Evolutionary conservation across 2,329 filamentous ascomycete genomes (phyloP).

Genomic region (Niveomyces coronatus): DNA sequence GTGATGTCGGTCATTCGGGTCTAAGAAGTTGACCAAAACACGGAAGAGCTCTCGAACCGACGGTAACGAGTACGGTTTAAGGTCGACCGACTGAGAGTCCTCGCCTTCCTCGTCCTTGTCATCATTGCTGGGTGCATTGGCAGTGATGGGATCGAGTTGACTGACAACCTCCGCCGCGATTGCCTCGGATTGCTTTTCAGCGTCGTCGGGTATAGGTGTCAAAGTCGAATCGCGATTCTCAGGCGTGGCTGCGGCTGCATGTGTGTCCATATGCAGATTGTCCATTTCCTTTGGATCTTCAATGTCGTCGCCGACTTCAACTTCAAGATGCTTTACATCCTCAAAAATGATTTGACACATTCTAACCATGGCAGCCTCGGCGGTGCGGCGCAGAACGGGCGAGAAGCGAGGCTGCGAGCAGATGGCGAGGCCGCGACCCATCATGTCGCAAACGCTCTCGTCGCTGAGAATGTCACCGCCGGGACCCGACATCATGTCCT

Average conservation of each 20-base stretch:
- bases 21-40: slow-evolving; percentile 84
- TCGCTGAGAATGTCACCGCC: slow-evolving; percentile 91
- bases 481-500: slow-evolving; percentile 91
- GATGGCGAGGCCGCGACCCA: slow-evolving; percentile 94
- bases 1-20: slow-evolving; percentile 86
- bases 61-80: slow-evolving; percentile 85
- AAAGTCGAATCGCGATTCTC: slow-evolving; percentile 6
- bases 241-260: slow-evolving; percentile 6
- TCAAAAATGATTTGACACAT: slow-evolving; percentile 99
- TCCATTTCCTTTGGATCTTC: slow-evolving; percentile 62
- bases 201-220: slow-evolving; percentile 2
- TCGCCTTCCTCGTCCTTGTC: slow-evolving; percentile 24
- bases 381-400: slow-evolving; percentile 79
- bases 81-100: slow-evolving; percentile 41
- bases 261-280: slow-evolving; percentile 70
- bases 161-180: slow-evolving; percentile 4
- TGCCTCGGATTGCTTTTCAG: slow-evolving; percentile 3
- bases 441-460: slow-evolving; percentile 98
- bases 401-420: slow-evolving; percentile 91
- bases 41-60: slow-evolving; percentile 92
- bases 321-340: slow-evolving; percentile 76
- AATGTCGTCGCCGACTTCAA: slow-evolving; percentile 58
- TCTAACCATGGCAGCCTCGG: slow-evolving; percentile 93
- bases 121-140: slow-evolving; percentile 11
- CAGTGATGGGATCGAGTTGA: slow-evolving; percentile 11